Conservation (phyloP, 2,329 filamentous ascomycete genomes). For the Fusarium chuoi region DNA sequence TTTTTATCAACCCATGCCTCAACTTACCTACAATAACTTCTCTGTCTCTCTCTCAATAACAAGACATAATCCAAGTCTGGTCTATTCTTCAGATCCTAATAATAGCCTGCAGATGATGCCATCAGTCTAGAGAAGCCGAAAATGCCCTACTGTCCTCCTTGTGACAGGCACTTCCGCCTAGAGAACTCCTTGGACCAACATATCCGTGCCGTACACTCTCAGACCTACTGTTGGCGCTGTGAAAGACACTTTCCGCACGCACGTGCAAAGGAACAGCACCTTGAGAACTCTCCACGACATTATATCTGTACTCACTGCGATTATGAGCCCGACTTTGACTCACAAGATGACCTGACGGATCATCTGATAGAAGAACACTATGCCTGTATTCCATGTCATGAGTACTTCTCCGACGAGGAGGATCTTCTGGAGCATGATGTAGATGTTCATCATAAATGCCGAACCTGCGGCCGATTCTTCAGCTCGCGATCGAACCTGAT, state of each 20-base stretch:
- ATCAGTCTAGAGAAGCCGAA: neutral
- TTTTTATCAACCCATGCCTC: neutral
- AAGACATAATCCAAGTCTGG: too few relatives aligned
- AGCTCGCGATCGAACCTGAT: slow-evolving; percentile 15
- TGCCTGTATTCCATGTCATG: neutral
- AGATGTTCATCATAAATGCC: slow-evolving; percentile 25
- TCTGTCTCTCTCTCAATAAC: neutral
- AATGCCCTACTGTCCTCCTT: neutral
- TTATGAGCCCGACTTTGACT: neutral
- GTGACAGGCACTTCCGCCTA: neutral
- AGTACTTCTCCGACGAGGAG: neutral
- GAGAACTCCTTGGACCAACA: slow-evolving; percentile 1
- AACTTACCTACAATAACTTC: too few relatives aligned
- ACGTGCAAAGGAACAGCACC: slow-evolving; percentile 1
- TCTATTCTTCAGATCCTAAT: neutral
- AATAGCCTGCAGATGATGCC: neutral
- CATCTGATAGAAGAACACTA: neutral
- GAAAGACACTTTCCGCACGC: neutral
- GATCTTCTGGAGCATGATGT: slow-evolving; percentile 10
- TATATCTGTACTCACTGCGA: neutral
- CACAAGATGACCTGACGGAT: neutral
- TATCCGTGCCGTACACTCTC: neutral
- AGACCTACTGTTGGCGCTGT: slow-evolving; percentile 15
- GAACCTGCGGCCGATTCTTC: slow-evolving; percentile 10
- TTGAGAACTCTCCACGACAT: slow-evolving; percentile 1